Evolutionary conservation across 176 grass and related monocot genomes (phyloP).

Genomic region (Aegilops bicornis): DNA sequence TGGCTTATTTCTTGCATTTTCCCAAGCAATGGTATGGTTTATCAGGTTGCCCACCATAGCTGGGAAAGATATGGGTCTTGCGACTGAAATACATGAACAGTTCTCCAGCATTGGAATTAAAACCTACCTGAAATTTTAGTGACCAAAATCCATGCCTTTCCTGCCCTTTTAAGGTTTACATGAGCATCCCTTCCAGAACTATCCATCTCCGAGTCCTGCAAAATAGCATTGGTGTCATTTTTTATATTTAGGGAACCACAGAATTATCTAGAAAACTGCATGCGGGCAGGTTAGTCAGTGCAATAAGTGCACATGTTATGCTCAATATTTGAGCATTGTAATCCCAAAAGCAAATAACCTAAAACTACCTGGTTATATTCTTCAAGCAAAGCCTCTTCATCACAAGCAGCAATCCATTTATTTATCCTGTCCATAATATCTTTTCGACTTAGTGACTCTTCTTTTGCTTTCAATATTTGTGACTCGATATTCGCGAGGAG

Average conservation of each 20-base stretch:
- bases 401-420: slow-evolving; percentile 90
- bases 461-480: too few species aligned
- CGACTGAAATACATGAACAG: too few species aligned
- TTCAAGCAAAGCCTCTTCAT: slow-evolving; percentile 91
- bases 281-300: neutral
- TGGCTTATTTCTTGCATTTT: too few species aligned
- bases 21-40: too few species aligned
- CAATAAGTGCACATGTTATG: neutral
- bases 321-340: slow-evolving; percentile 8
- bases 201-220: slow-evolving; percentile 67
- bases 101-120: too few species aligned
- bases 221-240: slow-evolving; percentile 17
- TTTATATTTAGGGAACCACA: neutral
- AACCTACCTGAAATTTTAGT: too few species aligned
- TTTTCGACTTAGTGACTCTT: slow-evolving; percentile 38
- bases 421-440: slow-evolving; percentile 93
- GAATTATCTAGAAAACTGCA: neutral
- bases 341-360: neutral
- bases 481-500: too few species aligned
- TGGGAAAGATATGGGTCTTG: too few species aligned
- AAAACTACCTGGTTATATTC: slow-evolving; percentile 86
- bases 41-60: too few species aligned
- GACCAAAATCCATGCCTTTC: too few species aligned
- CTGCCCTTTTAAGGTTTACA: too few species aligned
- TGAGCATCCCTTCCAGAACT: too few species aligned